Evolutionary conservation across 805 yeast species (phyloP), one percentile per base, ranked within the genome.

Genomic region (Lipomyces starkeyi): DNA sequence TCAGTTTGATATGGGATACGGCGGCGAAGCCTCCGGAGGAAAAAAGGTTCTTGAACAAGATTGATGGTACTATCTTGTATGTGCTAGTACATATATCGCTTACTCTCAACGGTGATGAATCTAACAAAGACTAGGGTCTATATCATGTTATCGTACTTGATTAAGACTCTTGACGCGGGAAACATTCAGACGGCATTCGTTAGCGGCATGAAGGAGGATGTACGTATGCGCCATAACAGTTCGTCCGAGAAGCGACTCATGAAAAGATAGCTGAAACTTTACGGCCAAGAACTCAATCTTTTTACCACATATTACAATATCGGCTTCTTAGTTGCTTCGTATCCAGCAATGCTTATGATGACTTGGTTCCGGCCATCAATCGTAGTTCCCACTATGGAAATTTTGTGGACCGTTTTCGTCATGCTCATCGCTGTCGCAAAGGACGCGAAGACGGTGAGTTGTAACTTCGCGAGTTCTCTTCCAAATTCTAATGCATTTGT

Each of bases 381-480:
- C 81, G 77, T 78, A 82, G 17, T 75, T 85, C 57, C 88, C 88
- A 0, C 63, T 79, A 3, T 81, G 84, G 78, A 93, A 89, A 72
- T 88, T 49, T 80, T 85, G 47, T 90, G 92, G 93, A 84, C 90
- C 1, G 78, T 88, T 64, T 82, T 88, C 65, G 88, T 92, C 1
- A 80, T 88, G 59, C 82, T 83, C 14, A 80, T 85, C 56, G 87
- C 82, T 73, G 82, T 80, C 71, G 86, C 82, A 59, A 80, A 82
- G 34, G 81, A 80, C 11, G 72, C 74, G 9, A 67, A 73, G 17
- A 32, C 25, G 0, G 78, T 90, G 35, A 83, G 66, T 58, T 27
- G 25, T 29, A 14, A 9, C 17, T 17, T 61, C 25, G 14, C 29
- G 14, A 35, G 22, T 2, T 54, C 6, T 34, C 6, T 52, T 27